Conservation (phyloP, 2,329 filamentous ascomycete species). For the Fusarium compactum region DNA sequence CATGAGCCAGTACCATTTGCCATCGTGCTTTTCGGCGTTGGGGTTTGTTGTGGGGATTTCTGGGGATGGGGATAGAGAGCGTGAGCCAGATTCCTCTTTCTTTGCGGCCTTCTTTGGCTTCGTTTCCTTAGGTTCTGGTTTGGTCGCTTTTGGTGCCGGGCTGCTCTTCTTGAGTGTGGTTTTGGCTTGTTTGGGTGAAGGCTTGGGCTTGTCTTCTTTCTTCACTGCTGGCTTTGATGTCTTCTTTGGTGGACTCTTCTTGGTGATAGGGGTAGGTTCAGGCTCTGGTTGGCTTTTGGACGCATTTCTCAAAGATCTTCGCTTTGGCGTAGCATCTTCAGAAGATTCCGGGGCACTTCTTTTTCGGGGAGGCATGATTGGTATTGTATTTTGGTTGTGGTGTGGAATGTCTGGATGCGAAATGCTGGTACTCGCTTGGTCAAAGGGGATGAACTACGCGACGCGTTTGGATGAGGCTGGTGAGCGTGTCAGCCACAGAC, state of each 20-base stretch:
- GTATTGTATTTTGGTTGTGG: accelerated
- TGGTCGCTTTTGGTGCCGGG: not conserved
- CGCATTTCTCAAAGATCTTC: conserved; percentile 36
- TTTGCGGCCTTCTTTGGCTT: not conserved
- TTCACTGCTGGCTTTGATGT: not conserved
- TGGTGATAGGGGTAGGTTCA: not conserved
- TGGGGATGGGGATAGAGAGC: conserved; percentile 44
- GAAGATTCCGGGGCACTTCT: not conserved
- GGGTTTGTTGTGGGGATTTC: conserved; percentile 54
- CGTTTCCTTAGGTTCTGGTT: accelerated
- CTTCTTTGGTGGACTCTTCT: conserved; percentile 3
- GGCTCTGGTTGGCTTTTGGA: not conserved
- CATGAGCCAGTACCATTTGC: conserved; percentile 78
- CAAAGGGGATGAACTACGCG: not conserved
- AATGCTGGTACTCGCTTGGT: not conserved
- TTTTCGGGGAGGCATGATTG: conserved; percentile 36
- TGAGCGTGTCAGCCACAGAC: accelerated
- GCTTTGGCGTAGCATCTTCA: conserved; percentile 12
- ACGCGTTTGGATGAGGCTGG: conserved; percentile 12
- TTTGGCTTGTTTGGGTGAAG: not conserved
- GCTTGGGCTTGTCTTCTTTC: conserved; percentile 6
- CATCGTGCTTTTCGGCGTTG: conserved; percentile 55
- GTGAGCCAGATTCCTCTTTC: not conserved
- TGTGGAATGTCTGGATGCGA: not conserved
- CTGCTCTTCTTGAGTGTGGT: accelerated